Evolutionary conservation across 1,284 basidiomycete species (phyloP), one percentile per base, ranked within the genome.

Genomic region (Vanrija sp.): DNA sequence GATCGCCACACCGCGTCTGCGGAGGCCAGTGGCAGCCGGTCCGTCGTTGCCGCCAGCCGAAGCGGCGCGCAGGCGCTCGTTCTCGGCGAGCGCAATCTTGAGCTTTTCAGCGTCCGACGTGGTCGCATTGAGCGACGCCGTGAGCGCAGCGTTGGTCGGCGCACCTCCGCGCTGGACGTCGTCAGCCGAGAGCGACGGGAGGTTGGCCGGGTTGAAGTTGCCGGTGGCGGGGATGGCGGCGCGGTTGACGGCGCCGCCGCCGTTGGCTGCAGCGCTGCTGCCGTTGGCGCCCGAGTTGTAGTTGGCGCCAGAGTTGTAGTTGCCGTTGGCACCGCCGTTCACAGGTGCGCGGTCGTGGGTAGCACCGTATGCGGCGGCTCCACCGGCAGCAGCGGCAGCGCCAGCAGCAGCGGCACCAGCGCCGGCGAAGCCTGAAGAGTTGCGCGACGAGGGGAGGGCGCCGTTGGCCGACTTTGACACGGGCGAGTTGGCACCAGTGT

Each of bases 101-200:
- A 78, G 67, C 61, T 78, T 74, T 28, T 77, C 74, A 21, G 66
- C 67, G 51, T 72, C 71, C 48, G 70, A 68, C 16, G 67, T 66
- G 23, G 73, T 68, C 6, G 62, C 51, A 7, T 65, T 54, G 42
- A 76, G 55, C 28, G 74, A 67, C 26, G 66, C 49, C 48, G 71
- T 69, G 42, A 77, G 67, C 7, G 67, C 66, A 18, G 52, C 61
- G 56, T 72, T 66, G 40, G 72, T 68, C 3, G 68, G 56, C 4
- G 64, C 57, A 10, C 53, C 58, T 21, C 56, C 51, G 7, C 60
- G 47, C n/a, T 58, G 51, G 38, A 70, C 60, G 58, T 66, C 66
- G 38, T 61, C 60, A 23, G 68, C 60, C 3, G 67, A 57, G 45
- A 73, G 66, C 21, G 67, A 54, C 16, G 66, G 65, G 12, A 73